These are phyloP conservation scores for Hericium erinaceus DNA, from an alignment of 768 basidiomycete genomes.

Conservation along the genomic window DNA sequence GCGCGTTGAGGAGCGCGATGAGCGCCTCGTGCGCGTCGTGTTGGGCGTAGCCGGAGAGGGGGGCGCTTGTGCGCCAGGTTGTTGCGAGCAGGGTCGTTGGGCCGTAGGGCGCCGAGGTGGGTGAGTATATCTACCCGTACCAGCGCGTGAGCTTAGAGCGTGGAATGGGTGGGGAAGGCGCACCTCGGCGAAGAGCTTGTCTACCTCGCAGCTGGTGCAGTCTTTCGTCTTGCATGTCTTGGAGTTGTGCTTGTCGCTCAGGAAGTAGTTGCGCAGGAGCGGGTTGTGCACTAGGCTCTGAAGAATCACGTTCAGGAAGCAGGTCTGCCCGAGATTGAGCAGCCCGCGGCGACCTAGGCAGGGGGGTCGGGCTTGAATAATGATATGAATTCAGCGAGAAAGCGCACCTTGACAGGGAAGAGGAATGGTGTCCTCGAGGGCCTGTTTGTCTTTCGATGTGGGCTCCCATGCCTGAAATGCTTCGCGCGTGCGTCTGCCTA, in stretches of 20 bases:
- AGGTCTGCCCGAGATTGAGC: slow-evolving; percentile 86
- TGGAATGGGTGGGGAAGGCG: background rate
- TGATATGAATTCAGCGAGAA: background rate
- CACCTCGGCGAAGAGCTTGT: slow-evolving; percentile 72
- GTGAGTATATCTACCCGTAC: slow-evolving; percentile 37
- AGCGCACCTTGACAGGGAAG: slow-evolving; percentile 68
- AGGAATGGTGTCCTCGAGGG: slow-evolving; percentile 38
- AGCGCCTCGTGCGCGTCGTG: slow-evolving; percentile 92
- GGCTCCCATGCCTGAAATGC: slow-evolving; percentile 44
- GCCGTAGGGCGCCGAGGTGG: slow-evolving; percentile 48
- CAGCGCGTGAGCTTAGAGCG: background rate
- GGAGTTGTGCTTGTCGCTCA: slow-evolving; percentile 83
- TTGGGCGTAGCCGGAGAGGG: slow-evolving; percentile 86
- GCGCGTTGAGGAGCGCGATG: slow-evolving; percentile 76
- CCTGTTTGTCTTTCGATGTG: slow-evolving; percentile 27
- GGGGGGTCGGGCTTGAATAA: background rate
- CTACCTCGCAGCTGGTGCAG: slow-evolving; percentile 93
- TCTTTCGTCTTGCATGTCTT: slow-evolving; percentile 62
- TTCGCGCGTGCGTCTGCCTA: slow-evolving; percentile 33
- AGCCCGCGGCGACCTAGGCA: slow-evolving; percentile 68
- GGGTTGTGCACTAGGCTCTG: slow-evolving; percentile 90
- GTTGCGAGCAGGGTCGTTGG: slow-evolving; percentile 77
- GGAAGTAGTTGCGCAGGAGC: slow-evolving; percentile 78
- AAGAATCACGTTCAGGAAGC: slow-evolving; percentile 87
- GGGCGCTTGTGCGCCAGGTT: slow-evolving; percentile 71